Evolutionary conservation across 129 eudicot genomes (phyloP).

Genomic region (Ambrosia trifida): DNA sequence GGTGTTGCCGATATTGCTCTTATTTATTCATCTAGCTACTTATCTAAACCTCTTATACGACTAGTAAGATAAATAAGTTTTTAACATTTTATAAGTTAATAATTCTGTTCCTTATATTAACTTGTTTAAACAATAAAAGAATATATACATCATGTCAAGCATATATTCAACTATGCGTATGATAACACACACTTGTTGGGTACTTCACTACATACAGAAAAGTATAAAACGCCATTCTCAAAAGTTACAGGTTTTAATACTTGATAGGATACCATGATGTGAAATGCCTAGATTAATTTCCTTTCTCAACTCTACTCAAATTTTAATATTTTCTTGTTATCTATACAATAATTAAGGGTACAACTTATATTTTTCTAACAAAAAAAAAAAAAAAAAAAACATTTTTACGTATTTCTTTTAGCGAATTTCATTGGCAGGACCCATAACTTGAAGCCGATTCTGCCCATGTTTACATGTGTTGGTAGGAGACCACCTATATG

Average conservation of each 20-base stretch:
- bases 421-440: no score
- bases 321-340: background rate
- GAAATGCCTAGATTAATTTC: background rate
- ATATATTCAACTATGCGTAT: constrained; percentile 26
- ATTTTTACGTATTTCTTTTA: no score
- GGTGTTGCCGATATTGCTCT: no score
- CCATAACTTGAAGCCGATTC: no score
- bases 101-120: background rate
- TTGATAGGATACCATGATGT: constrained; percentile 15
- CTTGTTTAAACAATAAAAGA: background rate
- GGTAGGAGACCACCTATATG: no score
- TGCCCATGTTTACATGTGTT: no score
- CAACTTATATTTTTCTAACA: no score
- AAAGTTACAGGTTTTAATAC: constrained; percentile 1
- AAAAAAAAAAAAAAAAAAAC: no score
- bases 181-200: constrained; percentile 25
- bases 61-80: no score
- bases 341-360: background rate
- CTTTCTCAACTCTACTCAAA: background rate
- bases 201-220: constrained; percentile 22
- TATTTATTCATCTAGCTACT: no score
- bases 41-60: no score
- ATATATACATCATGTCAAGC: constrained; percentile 8
- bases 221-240: background rate
- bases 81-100: no score